Percentiles rank a stretch among this genome's conserved stretches.
Conservation (phyloP, 345 rosid species). For the Nasturtium officinale region DNA sequence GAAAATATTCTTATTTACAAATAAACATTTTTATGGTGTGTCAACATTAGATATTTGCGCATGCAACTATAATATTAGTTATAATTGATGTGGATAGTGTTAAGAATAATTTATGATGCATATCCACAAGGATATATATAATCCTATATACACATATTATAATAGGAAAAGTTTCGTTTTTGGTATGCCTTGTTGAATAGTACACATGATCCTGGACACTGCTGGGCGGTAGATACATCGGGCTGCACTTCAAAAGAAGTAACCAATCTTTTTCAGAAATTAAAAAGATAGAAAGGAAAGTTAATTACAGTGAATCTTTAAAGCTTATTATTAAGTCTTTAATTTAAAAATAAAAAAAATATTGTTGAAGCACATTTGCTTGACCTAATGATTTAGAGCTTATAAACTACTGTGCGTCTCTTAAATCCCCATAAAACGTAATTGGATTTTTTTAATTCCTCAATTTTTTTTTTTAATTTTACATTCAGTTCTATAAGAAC, state of each 20-base stretch:
- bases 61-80: background rate
- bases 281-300: background rate
- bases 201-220: constrained; percentile 39
- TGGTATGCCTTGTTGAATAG: constrained; percentile 22
- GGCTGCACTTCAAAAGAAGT: constrained; percentile 21
- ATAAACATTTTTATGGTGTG: background rate
- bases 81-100: constrained; percentile 22
- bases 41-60: background rate
- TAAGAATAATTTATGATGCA: background rate
- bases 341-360: background rate
- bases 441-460: background rate
- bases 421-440: background rate
- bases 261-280: background rate
- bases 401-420: background rate
- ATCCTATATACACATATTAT: background rate
- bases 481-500: background rate
- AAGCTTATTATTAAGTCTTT: background rate
- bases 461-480: background rate
- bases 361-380: background rate
- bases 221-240: constrained; percentile 22
- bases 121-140: background rate
- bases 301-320: background rate
- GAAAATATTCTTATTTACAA: background rate
- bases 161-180: background rate
- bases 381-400: background rate